These are phyloP conservation scores for Vitis riparia DNA, from an alignment of 164 flowering plant species.

Conservation along the genomic window DNA sequence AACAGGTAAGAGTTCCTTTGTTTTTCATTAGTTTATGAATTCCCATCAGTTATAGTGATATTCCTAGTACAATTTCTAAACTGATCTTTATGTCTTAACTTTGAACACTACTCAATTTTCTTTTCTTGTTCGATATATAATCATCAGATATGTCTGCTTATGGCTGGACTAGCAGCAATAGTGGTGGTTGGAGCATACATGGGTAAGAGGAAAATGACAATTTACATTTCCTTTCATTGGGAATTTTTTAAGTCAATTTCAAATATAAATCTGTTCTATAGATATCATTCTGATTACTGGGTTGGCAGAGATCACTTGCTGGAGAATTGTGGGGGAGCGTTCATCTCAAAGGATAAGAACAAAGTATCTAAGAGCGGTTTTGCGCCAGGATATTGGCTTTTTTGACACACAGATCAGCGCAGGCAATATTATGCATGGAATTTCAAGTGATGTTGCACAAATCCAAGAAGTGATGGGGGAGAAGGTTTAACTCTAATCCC, in stretches of 20 bases:
- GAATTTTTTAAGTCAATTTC: no score
- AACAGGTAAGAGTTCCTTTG: constrained; percentile 30
- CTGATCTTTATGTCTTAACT: no score
- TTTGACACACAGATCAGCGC: constrained; percentile 67
- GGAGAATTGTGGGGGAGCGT: constrained; percentile 77
- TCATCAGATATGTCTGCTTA: constrained; percentile 51
- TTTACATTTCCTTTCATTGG: not conserved
- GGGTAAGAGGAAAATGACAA: constrained; percentile 37
- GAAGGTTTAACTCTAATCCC: constrained; percentile 41
- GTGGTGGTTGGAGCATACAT: constrained; percentile 75
- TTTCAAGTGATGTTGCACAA: constrained; percentile 77
- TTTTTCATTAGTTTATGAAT: not conserved
- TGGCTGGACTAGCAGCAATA: constrained; percentile 60
- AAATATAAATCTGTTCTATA: no score
- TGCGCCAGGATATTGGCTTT: constrained; percentile 71
- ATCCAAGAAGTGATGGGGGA: constrained; percentile 87
- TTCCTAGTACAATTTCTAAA: not conserved
- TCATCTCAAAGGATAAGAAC: constrained; percentile 69
- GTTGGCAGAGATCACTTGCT: constrained; percentile 69
- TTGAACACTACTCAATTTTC: not conserved
- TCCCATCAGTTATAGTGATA: not conserved
- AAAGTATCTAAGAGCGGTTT: constrained; percentile 52
- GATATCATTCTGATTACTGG: no score
- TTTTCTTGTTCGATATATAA: not conserved
- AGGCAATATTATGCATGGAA: constrained; percentile 74